Percentiles rank a stretch among this genome's conserved stretches.
These are phyloP conservation scores for Geotrichum carabidarum DNA, from an alignment of 1,139 yeast genomes.

Conservation along the genomic window DNA sequence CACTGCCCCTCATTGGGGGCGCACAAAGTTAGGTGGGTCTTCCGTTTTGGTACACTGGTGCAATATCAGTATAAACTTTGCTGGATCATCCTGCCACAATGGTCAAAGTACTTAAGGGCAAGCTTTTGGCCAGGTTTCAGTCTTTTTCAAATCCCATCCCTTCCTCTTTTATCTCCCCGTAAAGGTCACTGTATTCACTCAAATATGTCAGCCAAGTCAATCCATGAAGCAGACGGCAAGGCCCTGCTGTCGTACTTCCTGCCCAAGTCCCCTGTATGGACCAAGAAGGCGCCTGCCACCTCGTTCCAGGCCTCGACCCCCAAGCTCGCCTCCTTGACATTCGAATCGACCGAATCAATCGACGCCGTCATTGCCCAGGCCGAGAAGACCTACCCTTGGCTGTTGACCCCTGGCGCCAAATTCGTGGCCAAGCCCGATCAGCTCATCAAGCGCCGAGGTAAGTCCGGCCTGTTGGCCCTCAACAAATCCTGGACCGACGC, in stretches of 20 bases:
- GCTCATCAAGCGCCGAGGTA: constrained; percentile 46
- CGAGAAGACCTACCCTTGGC: constrained; percentile 43
- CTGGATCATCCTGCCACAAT: no score
- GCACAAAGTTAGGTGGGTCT: no score
- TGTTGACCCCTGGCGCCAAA: constrained; percentile 37
- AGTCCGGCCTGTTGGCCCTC: constrained; percentile 44
- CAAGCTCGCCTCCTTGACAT: constrained; percentile 39
- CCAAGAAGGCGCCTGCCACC: constrained; percentile 35
- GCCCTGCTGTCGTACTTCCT: constrained; percentile 44
- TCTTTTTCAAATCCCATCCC: neutral
- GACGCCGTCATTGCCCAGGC: constrained; percentile 38
- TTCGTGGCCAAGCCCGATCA: constrained; percentile 48
- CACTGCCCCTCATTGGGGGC: no score
- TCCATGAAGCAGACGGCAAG: constrained; percentile 47
- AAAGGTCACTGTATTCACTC: neutral
- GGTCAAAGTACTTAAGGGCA: no score
- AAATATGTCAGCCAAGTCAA: constrained; percentile 43
- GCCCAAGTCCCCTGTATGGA: constrained; percentile 40
- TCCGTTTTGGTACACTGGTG: no score
- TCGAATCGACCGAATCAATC: constrained; percentile 33
- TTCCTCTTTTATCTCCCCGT: neutral
- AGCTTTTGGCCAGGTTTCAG: neutral
- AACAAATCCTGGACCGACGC: constrained; percentile 45
- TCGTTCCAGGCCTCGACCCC: constrained; percentile 40
- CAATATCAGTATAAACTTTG: no score